Conservation (phyloP, 352 stramenopile genomes). For the Pythium guiyangense region DNA sequence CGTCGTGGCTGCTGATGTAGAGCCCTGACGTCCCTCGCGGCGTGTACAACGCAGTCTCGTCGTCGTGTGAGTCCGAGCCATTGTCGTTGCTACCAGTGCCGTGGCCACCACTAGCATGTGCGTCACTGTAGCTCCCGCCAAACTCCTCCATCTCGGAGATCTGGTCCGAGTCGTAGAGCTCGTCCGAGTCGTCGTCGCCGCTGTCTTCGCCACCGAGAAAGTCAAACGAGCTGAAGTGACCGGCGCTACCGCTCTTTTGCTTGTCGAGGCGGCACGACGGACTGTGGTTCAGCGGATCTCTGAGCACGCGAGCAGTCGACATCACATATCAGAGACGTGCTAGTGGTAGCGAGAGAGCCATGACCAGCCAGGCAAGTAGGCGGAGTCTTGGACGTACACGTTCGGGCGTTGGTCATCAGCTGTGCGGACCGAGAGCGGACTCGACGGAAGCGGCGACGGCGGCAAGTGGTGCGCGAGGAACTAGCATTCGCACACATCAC, state of each 20-base stretch:
- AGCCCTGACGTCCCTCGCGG: background rate
- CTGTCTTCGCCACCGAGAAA: constrained; percentile 83
- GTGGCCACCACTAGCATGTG: background rate
- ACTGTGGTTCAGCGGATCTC: constrained; percentile 74
- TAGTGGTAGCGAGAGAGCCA: too few relatives aligned
- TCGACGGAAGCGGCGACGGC: constrained; percentile 25
- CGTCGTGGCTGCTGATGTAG: constrained; percentile 7
- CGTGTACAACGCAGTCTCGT: background rate
- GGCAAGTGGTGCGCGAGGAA: constrained; percentile 47
- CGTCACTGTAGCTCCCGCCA: constrained; percentile 29
- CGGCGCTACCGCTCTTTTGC: constrained; percentile 15
- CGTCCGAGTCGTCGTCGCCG: constrained; percentile 73
- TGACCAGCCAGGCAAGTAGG: too few relatives aligned
- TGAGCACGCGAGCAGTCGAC: constrained; percentile 7
- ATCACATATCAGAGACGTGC: background rate
- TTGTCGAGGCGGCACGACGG: constrained; percentile 52
- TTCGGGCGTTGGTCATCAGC: constrained; percentile 38
- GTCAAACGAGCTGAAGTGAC: constrained; percentile 63
- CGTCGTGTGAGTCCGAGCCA: background rate
- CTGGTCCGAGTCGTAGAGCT: constrained; percentile 68
- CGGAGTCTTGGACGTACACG: constrained; percentile 19
- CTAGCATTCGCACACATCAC: constrained; percentile 16
- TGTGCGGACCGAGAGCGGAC: constrained; percentile 27
- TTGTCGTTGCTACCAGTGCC: constrained; percentile 14
- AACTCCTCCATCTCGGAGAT: constrained; percentile 71